Base-by-base conservation (phyloP, 2,329 filamentous ascomycete species). In the Claviceps capensis region DNA sequence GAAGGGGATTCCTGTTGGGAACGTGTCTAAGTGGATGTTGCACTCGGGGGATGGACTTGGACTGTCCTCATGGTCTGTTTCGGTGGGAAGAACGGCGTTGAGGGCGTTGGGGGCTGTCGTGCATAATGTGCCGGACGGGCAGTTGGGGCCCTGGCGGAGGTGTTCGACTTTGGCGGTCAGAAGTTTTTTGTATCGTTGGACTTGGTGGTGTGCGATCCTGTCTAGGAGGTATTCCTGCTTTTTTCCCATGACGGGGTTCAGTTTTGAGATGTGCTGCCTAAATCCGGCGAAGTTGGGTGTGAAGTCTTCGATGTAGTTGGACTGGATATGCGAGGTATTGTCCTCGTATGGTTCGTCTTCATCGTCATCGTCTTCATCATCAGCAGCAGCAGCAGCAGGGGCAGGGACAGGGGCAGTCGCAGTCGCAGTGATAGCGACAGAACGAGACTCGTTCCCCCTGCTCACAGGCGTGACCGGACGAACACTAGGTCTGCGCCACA, bases 191-290 rank as follows among this genome's bases (percentile, higher is more conserved):
- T 90, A 95, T 52, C 89, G 80, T 54, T 81, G 73, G 47, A 84
- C 72, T 64, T 95, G 88, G 61, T 95, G 88, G 57, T 87, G 79
- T 0, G 86, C 86, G 58, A 95, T 85, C 46, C 89, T 82, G 34
- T 93, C 85, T 14, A 91, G 78, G 56, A 96, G 73, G 65, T 81
- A 83, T 36, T 61, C 68, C 59, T 77, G 75, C 4, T 61, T 74
- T 8, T 74, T 72, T 8, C 57, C 71, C 53, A 95, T 72, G 11
- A 74, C 70, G n/a, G 88, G 87, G 61, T 94, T 94, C 44, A 94
- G 69, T 54, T 78, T 75, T 46, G 81, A 69, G 17, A 91, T 78
- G 61, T 95, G 85, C 23, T 79, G 74, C 57, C 81, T 82, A 68
- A 95, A 95, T 0, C 89, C 89, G 54, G 82, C 78, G 23, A 83